These are phyloP conservation scores for Globisporangium solare DNA, from an alignment of 352 stramenopile species.

Conservation along the genomic window DNA sequence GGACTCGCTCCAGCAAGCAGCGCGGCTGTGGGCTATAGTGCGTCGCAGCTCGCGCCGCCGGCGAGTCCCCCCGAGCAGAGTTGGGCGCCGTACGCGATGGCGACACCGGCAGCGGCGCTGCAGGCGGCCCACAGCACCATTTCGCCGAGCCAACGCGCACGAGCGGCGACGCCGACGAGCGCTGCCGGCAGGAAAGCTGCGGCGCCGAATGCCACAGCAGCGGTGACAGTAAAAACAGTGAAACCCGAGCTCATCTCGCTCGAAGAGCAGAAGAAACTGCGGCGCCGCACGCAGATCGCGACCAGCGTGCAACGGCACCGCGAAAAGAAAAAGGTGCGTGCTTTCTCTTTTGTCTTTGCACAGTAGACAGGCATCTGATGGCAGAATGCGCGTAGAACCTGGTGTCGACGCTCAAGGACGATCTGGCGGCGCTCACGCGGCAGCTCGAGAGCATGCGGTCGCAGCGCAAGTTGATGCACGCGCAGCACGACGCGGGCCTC, in stretches of 20 bases:
- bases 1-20: too few species aligned
- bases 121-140: background rate
- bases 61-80: background rate
- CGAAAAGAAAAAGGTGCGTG: conserved; percentile 52
- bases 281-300: conserved; percentile 53
- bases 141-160: background rate
- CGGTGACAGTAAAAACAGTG: background rate
- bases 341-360: too few species aligned
- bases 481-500: conserved; percentile 29
- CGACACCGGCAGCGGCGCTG: background rate
- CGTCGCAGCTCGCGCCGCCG: too few species aligned
- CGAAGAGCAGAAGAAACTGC: conserved; percentile 58
- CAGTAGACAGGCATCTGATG: too few species aligned
- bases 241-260: conserved; percentile 25
- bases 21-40: too few species aligned
- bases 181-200: too few species aligned
- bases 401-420: conserved; percentile 39
- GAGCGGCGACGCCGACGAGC: background rate
- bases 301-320: conserved; percentile 60
- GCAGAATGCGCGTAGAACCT: too few species aligned
- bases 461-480: conserved; percentile 33
- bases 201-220: background rate
- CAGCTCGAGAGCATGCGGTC: conserved; percentile 38
- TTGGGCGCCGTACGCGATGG: background rate
- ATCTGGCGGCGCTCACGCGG: conserved; percentile 32